These are phyloP conservation scores for Capsella bursapastoris DNA, from an alignment of 345 rosid genomes.

Conservation along the genomic window DNA sequence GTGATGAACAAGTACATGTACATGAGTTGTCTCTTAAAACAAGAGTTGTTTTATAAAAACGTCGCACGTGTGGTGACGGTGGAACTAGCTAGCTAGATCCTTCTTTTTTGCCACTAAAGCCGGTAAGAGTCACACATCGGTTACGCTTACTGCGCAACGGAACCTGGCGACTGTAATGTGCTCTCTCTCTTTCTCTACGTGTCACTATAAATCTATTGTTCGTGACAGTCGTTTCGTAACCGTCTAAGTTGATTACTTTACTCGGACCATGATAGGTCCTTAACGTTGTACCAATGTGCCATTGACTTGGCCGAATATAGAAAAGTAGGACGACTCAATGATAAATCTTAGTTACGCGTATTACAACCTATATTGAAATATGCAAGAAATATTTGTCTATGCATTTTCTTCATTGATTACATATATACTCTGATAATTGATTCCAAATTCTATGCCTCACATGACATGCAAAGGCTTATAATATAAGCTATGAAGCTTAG, in stretches of 20 bases:
- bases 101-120: conserved; percentile 37
- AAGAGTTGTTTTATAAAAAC: conserved; percentile 16
- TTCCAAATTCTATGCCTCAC: conserved; percentile 25
- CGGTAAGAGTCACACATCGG: conserved; percentile 33
- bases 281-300: conserved; percentile 20
- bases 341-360: background rate
- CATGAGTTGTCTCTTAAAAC: conserved; percentile 40
- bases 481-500: background rate
- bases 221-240: conserved; percentile 17
- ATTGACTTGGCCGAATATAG: conserved; percentile 9
- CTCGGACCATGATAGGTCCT: conserved; percentile 14
- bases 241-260: conserved; percentile 20
- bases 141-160: conserved; percentile 41
- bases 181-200: conserved; percentile 21
- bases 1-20: conserved; percentile 29
- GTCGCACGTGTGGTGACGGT: conserved; percentile 40
- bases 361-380: background rate
- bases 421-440: conserved; percentile 13
- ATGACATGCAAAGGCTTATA: conserved; percentile 16
- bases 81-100: conserved; percentile 40
- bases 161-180: conserved; percentile 28
- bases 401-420: conserved; percentile 11
- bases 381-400: background rate
- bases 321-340: background rate
- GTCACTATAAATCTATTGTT: background rate